These are phyloP conservation scores for Metschnikowia aberdeeniae DNA, from an alignment of 805 yeast species.

Conservation along the genomic window DNA sequence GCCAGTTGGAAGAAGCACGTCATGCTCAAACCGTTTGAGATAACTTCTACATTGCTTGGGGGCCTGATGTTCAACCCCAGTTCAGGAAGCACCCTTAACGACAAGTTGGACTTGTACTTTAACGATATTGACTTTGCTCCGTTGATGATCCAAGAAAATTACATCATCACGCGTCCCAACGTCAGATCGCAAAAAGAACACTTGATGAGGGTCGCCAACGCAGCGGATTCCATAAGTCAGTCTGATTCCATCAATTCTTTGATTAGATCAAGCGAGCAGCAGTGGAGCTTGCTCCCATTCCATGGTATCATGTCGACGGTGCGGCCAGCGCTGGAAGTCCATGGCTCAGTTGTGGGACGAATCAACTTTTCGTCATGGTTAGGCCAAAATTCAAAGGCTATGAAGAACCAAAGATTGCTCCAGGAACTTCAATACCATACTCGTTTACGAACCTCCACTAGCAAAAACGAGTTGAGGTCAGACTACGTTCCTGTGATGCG, in stretches of 20 bases:
- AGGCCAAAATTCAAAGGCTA: constrained; percentile 83
- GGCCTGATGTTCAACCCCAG: constrained; percentile 55
- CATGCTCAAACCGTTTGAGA: constrained; percentile 90
- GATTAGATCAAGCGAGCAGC: constrained; percentile 88
- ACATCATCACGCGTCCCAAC: constrained; percentile 61
- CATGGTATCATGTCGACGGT: constrained; percentile 87
- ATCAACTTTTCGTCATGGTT: constrained; percentile 81
- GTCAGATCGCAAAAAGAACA: constrained; percentile 46
- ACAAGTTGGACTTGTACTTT: constrained; percentile 83
- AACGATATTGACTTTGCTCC: constrained; percentile 95
- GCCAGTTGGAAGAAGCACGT: constrained; percentile 84
- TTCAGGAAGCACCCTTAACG: constrained; percentile 59
- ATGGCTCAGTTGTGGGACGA: constrained; percentile 67
- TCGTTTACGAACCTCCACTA: constrained; percentile 72
- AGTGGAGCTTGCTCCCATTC: constrained; percentile 89
- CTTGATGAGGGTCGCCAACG: constrained; percentile 61
- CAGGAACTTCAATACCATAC: constrained; percentile 90
- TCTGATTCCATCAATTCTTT: constrained; percentile 77
- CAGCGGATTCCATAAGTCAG: constrained; percentile 83
- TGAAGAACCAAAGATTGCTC: constrained; percentile 71
- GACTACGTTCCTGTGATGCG: constrained; percentile 69
- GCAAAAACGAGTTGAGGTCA: constrained; percentile 67
- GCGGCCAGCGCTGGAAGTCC: constrained; percentile 67
- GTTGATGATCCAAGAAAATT: constrained; percentile 93
- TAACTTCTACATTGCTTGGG: constrained; percentile 60